Conservation (phyloP, 345 rosid genomes). For the Ceriops decandra region DNA sequence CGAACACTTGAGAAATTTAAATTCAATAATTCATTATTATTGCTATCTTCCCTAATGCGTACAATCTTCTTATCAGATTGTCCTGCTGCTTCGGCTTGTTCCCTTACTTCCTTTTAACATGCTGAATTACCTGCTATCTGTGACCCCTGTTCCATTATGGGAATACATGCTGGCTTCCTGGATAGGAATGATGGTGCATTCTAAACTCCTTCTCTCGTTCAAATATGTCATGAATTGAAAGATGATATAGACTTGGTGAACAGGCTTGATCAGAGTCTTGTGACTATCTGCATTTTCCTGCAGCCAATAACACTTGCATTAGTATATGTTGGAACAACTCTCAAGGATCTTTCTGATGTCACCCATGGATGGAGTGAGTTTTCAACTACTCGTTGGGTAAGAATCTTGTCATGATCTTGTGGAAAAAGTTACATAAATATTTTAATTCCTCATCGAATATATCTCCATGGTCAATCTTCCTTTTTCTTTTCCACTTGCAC, state of each 20-base stretch:
- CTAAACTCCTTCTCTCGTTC: not conserved
- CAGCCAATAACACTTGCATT: constrained; percentile 95
- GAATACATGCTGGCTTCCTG: constrained; percentile 95
- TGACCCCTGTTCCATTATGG: constrained; percentile 72
- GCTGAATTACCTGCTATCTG: constrained; percentile 94
- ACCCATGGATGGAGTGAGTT: constrained; percentile 94
- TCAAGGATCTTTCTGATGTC: constrained; percentile 97
- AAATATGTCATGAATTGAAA: not conserved
- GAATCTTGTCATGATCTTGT: not conserved
- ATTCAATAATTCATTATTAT: not conserved
- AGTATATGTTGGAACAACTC: constrained; percentile 90
- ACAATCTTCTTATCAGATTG: constrained; percentile 46
- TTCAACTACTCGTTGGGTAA: constrained; percentile 86
- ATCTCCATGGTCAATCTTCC: not conserved
- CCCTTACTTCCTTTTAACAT: constrained; percentile 91
- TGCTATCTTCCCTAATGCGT: constrained; percentile 1
- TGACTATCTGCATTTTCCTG: constrained; percentile 25
- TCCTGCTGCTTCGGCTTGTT: constrained; percentile 93
- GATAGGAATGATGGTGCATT: constrained; percentile 96
- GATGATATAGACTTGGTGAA: not conserved
- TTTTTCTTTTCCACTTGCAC: not conserved
- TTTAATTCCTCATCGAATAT: not conserved
- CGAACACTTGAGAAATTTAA: not conserved
- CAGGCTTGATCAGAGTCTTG: not conserved
- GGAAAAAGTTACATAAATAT: not conserved